Percentiles rank a stretch among this genome's conserved stretches.
These are phyloP conservation scores for Puccinia brachypodii DNA, from an alignment of 1,284 basidiomycete species.

Conservation along the genomic window DNA sequence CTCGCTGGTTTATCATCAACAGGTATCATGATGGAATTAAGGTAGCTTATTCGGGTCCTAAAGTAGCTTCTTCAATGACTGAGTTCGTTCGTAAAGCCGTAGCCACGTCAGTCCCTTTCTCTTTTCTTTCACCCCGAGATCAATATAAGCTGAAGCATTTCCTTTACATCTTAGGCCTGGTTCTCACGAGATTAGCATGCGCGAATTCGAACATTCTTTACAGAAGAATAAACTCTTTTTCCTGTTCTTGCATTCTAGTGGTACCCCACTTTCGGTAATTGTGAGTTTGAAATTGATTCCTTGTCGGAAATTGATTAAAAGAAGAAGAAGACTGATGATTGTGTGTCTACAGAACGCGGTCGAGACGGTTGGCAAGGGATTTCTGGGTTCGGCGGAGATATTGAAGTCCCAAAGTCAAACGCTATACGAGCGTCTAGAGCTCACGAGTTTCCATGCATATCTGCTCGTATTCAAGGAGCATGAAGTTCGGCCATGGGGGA, in stretches of 20 bases:
- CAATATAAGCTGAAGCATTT: too few relatives aligned
- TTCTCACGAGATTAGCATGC: not conserved
- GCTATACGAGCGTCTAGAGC: not conserved
- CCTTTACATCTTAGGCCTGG: conserved; percentile 8
- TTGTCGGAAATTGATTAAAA: not conserved
- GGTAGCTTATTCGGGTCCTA: conserved; percentile 22
- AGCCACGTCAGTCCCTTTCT: conserved; percentile 23
- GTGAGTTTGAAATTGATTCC: conserved; percentile 4
- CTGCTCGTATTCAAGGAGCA: conserved; percentile 36
- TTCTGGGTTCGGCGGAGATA: conserved; percentile 15
- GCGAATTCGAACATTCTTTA: conserved; percentile 3
- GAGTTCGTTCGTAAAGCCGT: conserved; percentile 15
- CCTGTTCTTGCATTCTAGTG: conserved; percentile 23
- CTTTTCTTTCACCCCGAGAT: too few relatives aligned
- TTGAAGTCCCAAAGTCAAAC: not conserved
- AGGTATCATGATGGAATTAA: conserved; percentile 35
- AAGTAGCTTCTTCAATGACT: not conserved
- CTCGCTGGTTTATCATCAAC: too few relatives aligned
- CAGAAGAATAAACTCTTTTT: conserved; percentile 27
- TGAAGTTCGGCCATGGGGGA: conserved; percentile 19
- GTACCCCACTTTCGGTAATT: not conserved
- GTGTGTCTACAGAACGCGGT: not conserved
- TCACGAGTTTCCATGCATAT: not conserved
- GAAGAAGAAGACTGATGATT: not conserved
- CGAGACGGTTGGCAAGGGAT: not conserved